Percentiles rank a stretch among this genome's conserved stretches.
These are phyloP conservation scores for Chlamydomonas sp. DNA, from an alignment of 139 green algal species.

Conservation along the genomic window DNA sequence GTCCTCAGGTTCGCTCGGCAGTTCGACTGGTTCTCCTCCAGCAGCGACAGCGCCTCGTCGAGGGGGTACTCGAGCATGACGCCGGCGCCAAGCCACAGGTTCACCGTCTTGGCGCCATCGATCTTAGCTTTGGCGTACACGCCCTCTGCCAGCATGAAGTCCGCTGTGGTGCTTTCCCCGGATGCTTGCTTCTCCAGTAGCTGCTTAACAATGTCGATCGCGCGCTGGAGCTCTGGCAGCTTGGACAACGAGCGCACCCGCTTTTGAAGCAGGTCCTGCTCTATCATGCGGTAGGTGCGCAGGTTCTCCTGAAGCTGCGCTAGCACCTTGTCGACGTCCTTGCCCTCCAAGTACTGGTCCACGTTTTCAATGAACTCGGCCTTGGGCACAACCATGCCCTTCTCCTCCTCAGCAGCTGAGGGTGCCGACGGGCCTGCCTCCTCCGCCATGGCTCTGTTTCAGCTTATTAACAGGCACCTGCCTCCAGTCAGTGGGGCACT, in stretches of 20 bases:
- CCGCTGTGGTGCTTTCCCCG: conserved; percentile 34
- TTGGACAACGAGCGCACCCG: conserved; percentile 57
- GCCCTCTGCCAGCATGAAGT: conserved; percentile 74
- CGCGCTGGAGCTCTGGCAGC: conserved; percentile 66
- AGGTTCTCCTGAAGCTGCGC: conserved; percentile 54
- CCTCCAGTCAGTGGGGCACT: too few species aligned
- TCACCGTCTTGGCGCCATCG: conserved; percentile 60
- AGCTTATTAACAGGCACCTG: too few species aligned
- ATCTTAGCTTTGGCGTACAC: conserved; percentile 70
- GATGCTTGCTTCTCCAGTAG: conserved; percentile 38
- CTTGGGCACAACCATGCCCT: conserved; percentile 24
- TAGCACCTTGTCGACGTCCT: conserved; percentile 53
- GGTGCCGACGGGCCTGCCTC: background rate
- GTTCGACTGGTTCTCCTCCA: conserved; percentile 64
- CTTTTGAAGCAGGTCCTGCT: conserved; percentile 60
- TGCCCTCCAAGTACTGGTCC: conserved; percentile 49
- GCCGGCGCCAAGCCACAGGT: conserved; percentile 83
- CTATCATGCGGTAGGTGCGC: conserved; percentile 51
- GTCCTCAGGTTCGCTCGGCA: conserved; percentile 52
- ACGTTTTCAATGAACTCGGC: conserved; percentile 73
- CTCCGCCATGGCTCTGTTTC: background rate
- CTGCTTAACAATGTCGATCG: conserved; percentile 66
- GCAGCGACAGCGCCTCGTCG: conserved; percentile 67
- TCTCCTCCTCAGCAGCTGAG: background rate
- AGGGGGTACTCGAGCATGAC: conserved; percentile 87